Evolutionary conservation across 106 monocot species (phyloP), one percentile per base, ranked within the genome.

Genomic region (Dendrobium officinale): DNA sequence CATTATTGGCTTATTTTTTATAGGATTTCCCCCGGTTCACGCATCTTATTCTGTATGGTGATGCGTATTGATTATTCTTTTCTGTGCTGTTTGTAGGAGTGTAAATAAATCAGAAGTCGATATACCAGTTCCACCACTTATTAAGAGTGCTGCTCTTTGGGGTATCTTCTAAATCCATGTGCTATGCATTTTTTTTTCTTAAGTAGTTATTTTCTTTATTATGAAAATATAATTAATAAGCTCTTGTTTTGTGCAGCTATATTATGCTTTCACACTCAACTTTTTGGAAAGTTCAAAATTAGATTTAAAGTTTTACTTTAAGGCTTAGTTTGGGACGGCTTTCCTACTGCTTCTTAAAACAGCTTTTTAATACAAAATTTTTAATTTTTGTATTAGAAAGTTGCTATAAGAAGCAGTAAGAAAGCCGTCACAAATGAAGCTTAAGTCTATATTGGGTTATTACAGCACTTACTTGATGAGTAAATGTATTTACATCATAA

Each of bases 111-210:
- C 93, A 61, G 93, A 93, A 79, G 89, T 87, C 59, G 85, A 91
- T 77, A 82, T 93, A 70, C 93, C 93, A 59, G 83, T 93, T 73
- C 93, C 93, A 58, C 91, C 93, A 40, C 91, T 93, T 15, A 73
- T 93, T 44, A 89, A 93, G 79, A 91, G 91, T 87, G 93, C 93
- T 33, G 89, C 70, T 72, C 93, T 93, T 76, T 93, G 93, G 93
- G 93, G 93, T 93, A 89, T 76, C 82, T 26, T 18, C 4, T 4
- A 48, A 27, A 22, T 42, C 18, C 27, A 82, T 49, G 24, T 5
- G 51, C 1, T 13, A 77, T 55, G 15, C 13, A 51, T 51, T 51
- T 51, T 3, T 51, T 51, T 13, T 51, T 2, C 51, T 51, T 17
- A 26, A 66, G 0, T 22, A 64, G 7, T 26, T 26, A 4, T 66